phyloP scores from a whole-genome alignment of 1,284 basidiomycete species.

The Rhodotorula sp. region DNA sequence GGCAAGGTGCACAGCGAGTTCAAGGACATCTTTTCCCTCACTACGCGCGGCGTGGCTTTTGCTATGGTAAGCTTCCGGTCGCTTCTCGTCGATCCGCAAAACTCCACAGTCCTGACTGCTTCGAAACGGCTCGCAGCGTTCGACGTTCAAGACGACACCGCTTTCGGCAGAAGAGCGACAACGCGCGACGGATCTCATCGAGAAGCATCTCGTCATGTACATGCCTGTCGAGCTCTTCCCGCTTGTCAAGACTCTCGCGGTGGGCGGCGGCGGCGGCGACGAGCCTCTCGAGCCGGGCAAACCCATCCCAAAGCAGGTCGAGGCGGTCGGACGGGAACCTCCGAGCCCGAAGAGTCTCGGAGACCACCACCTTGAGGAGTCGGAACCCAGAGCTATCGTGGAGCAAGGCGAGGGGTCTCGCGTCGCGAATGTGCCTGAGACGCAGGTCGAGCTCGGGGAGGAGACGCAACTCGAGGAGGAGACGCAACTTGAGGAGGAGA shows the following conservation, averaged over 20 bases:
- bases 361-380: background rate
- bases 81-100: too few relatives aligned
- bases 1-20: constrained; percentile 20
- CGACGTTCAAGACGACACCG: constrained; percentile 4
- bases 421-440: background rate
- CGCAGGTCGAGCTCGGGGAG: background rate
- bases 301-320: background rate
- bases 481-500: background rate
- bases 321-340: background rate
- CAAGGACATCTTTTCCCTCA: constrained; percentile 31
- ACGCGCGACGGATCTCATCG: constrained; percentile 10
- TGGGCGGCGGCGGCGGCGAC: background rate
- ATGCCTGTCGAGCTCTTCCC: background rate
- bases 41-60: constrained; percentile 30
- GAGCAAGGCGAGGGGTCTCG: background rate
- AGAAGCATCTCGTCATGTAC: constrained; percentile 32
- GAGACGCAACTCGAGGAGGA: background rate
- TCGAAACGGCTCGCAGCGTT: background rate
- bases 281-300: too few relatives aligned
- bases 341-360: constrained; percentile 13
- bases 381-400: fast-evolving
- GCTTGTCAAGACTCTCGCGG: background rate
- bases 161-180: constrained; percentile 5
- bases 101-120: background rate
- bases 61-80: constrained; percentile 21